Evolutionary conservation across 768 basidiomycete genomes (phyloP).

Genomic region (Melanogaster broomeanus): DNA sequence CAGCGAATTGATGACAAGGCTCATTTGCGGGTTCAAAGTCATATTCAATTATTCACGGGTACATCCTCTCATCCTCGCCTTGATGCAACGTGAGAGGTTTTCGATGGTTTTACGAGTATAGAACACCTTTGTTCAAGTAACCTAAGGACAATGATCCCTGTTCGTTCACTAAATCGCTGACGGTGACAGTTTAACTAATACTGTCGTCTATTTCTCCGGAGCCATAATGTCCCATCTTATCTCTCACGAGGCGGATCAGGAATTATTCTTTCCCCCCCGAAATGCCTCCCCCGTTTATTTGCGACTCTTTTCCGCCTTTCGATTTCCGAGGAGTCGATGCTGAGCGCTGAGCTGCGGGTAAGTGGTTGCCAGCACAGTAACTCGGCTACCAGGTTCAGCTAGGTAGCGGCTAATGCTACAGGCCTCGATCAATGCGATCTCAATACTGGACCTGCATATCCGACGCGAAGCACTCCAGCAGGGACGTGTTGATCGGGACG

Average conservation of each 20-base stretch:
- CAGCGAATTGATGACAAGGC: constrained; percentile 12
- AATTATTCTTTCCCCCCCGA: constrained; percentile 14
- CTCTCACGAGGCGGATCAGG: constrained; percentile 22
- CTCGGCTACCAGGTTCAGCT: background rate
- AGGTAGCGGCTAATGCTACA: constrained; percentile 2
- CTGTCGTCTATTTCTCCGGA: constrained; percentile 13
- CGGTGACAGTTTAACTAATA: too few species aligned
- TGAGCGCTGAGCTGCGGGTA: constrained; percentile 9
- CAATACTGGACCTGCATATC: background rate
- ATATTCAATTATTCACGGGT: background rate
- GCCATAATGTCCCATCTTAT: too few species aligned
- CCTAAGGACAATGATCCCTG: constrained; percentile 3
- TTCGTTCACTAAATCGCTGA: constrained; percentile 13
- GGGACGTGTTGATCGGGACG: constrained; percentile 19
- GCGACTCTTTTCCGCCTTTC: constrained; percentile 3
- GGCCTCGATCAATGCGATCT: constrained; percentile 7
- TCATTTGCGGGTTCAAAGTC: constrained; percentile 12
- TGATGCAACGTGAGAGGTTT: background rate
- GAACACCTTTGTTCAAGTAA: constrained; percentile 4
- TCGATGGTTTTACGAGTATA: background rate
- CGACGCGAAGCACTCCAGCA: constrained; percentile 4
- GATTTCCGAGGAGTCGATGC: constrained; percentile 30
- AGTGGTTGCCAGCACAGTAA: constrained; percentile 7
- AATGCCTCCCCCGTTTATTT: background rate
- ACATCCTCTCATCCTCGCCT: background rate